Evolutionary conservation across 768 basidiomycete species (phyloP).

Genomic region (Leccinum truebloodii): DNA sequence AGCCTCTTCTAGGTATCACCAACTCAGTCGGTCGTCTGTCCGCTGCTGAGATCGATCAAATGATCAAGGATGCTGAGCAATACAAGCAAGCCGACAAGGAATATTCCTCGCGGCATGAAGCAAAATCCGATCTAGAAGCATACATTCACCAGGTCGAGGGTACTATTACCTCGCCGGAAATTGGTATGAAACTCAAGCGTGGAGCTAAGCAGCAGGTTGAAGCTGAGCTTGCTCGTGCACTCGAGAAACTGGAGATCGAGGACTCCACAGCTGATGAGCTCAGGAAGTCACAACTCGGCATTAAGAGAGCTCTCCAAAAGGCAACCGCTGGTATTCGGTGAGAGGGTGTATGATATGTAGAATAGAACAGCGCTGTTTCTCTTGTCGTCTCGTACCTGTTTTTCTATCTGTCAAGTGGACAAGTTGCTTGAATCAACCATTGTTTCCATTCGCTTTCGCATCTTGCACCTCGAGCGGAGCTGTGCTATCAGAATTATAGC

Average conservation of each 20-base stretch:
- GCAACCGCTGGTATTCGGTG: slow-evolving; percentile 88
- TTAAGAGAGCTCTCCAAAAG: slow-evolving; percentile 98
- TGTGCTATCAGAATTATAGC: background rate
- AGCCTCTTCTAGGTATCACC: slow-evolving; percentile 71
- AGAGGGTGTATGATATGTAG: slow-evolving; percentile 25
- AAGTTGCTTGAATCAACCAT: slow-evolving; percentile 19
- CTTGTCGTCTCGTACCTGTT: slow-evolving; percentile 20
- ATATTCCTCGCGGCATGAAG: slow-evolving; percentile 97
- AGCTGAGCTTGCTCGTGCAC: slow-evolving; percentile 94
- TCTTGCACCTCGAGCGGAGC: background rate
- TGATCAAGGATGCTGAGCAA: slow-evolving; percentile 99
- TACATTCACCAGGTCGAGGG: slow-evolving; percentile 97
- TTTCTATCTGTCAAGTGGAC: slow-evolving; percentile 10
- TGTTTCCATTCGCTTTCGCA: slow-evolving; percentile 11
- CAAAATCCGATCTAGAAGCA: slow-evolving; percentile 96
- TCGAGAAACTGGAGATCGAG: slow-evolving; percentile 98
- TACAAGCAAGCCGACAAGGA: slow-evolving; percentile 97
- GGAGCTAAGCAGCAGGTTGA: slow-evolving; percentile 94
- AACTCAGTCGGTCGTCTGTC: slow-evolving; percentile 99
- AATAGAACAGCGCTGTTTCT: slow-evolving; percentile 18
- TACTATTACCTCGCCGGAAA: slow-evolving; percentile 94
- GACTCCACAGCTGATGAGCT: slow-evolving; percentile 92
- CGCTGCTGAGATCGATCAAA: slow-evolving; percentile 97
- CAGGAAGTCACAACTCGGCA: slow-evolving; percentile 91
- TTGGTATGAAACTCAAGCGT: slow-evolving; percentile 98